Conservation (phyloP, 441 rosid genomes). For the Populus hybrid region DNA sequence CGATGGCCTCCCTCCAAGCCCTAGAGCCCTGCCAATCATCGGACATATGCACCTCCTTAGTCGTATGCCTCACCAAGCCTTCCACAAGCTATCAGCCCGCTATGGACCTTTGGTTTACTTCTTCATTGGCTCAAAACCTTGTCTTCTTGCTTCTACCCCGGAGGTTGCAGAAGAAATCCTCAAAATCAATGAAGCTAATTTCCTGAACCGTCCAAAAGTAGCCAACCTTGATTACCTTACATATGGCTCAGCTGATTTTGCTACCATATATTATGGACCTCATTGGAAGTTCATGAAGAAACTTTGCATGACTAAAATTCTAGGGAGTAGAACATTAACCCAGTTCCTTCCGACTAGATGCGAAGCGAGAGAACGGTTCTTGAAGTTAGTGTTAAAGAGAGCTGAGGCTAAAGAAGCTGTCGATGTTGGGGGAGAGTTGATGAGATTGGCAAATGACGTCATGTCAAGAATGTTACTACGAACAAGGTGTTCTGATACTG, state of each 20-base stretch:
- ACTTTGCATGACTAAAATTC: slow-evolving; percentile 61
- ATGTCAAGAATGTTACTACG: slow-evolving; percentile 57
- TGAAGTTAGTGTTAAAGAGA: slow-evolving; percentile 32
- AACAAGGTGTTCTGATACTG: slow-evolving; percentile 34
- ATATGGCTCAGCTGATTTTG: slow-evolving; percentile 64
- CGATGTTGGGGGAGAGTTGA: slow-evolving; percentile 47
- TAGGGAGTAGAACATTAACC: slow-evolving; percentile 47
- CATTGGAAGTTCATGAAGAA: slow-evolving; percentile 78
- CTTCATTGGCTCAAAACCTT: slow-evolving; percentile 45
- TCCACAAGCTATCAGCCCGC: slow-evolving; percentile 38
- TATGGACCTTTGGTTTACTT: slow-evolving; percentile 42
- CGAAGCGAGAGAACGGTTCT: slow-evolving; percentile 43
- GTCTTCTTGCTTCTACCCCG: slow-evolving; percentile 38
- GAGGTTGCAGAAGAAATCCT: slow-evolving; percentile 40
- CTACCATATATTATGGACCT: slow-evolving; percentile 53
- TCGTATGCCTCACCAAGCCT: slow-evolving; percentile 40
- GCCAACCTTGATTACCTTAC: slow-evolving; percentile 61
- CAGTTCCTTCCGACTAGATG: slow-evolving; percentile 37
- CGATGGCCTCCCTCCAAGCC: slow-evolving; percentile 38
- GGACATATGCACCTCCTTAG: slow-evolving; percentile 48
- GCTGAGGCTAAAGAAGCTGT: slow-evolving; percentile 38
- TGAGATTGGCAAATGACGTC: slow-evolving; percentile 50
- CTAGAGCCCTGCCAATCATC: slow-evolving; percentile 38
- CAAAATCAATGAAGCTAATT: slow-evolving; percentile 45
- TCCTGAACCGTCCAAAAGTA: slow-evolving; percentile 52